Conservation (phyloP, 768 basidiomycete genomes). For the Saitozyma sp. region DNA sequence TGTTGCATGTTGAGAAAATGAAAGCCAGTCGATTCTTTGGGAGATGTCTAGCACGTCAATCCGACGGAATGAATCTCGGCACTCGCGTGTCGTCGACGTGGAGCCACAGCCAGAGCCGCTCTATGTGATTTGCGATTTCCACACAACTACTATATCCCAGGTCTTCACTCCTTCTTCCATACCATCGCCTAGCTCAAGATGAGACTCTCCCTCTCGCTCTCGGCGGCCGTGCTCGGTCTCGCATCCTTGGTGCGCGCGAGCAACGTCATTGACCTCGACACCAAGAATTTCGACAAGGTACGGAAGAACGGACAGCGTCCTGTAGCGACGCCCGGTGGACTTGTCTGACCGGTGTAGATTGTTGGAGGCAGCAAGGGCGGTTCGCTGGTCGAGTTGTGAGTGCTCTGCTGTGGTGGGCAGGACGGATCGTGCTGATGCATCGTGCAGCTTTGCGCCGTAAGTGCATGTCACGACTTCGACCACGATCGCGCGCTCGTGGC, state of each 20-base stretch:
- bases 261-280: slow-evolving; percentile 77
- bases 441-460: slow-evolving; percentile 34
- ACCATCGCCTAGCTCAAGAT: slow-evolving; percentile 13
- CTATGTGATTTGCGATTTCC: not conserved
- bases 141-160: not conserved
- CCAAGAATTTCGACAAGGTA: slow-evolving; percentile 71
- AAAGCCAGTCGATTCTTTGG: too few species aligned
- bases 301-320: slow-evolving; percentile 22
- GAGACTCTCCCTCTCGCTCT: slow-evolving; percentile 28
- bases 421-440: slow-evolving; percentile 5
- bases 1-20: too few species aligned
- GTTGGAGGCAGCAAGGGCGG: slow-evolving; percentile 79
- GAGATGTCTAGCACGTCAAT: too few species aligned
- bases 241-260: slow-evolving; percentile 55
- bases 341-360: slow-evolving; percentile 23
- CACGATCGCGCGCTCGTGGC: slow-evolving; percentile 15
- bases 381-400: slow-evolving; percentile 82
- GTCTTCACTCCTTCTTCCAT: not conserved
- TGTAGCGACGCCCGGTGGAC: not conserved
- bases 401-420: slow-evolving; percentile 21
- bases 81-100: not conserved
- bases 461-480: slow-evolving; percentile 1
- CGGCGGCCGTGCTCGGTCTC: slow-evolving; percentile 26
- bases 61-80: too few species aligned
- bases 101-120: not conserved